phyloP scores from a whole-genome alignment of 352 stramenopile genomes.

The Phytopythium mirpurense region DNA sequence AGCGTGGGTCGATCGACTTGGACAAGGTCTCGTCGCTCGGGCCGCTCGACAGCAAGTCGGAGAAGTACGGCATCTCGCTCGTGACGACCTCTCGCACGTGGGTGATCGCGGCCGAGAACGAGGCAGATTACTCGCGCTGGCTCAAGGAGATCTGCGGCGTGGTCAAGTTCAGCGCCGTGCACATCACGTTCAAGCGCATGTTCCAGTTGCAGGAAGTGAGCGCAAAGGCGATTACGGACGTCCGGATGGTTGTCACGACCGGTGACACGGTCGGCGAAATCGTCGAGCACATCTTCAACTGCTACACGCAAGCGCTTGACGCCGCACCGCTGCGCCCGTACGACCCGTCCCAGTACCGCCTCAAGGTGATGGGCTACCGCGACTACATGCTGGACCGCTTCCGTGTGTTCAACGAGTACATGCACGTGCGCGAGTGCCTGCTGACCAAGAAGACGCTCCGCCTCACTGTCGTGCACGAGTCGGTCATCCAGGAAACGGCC shows the following conservation, averaged over 20 bases:
- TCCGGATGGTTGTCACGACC: constrained; percentile 79
- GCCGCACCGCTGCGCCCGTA: constrained; percentile 70
- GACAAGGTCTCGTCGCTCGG: constrained; percentile 77
- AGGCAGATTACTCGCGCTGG: constrained; percentile 77
- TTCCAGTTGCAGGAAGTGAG: constrained; percentile 84
- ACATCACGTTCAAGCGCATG: constrained; percentile 80
- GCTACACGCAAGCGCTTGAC: constrained; percentile 77
- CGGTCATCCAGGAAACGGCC: constrained; percentile 76
- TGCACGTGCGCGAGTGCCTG: constrained; percentile 81
- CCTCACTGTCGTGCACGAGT: constrained; percentile 82
- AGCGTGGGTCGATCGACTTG: constrained; percentile 72
- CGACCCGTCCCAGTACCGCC: constrained; percentile 72
- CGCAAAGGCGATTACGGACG: constrained; percentile 74
- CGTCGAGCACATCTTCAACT: constrained; percentile 88
- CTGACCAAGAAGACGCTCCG: constrained; percentile 85
- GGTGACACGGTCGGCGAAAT: constrained; percentile 84
- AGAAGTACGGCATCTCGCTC: constrained; percentile 72
- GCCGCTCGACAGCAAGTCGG: constrained; percentile 54
- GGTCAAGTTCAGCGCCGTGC: constrained; percentile 76
- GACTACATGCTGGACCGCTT: constrained; percentile 85
- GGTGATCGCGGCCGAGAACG: constrained; percentile 66
- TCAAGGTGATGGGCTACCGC: constrained; percentile 83
- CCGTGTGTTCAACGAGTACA: constrained; percentile 84
- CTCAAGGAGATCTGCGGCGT: constrained; percentile 72
- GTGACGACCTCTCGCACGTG: constrained; percentile 77